Base-by-base conservation (phyloP, 768 basidiomycete genomes). In the Leucosporidium scottii region DNA sequence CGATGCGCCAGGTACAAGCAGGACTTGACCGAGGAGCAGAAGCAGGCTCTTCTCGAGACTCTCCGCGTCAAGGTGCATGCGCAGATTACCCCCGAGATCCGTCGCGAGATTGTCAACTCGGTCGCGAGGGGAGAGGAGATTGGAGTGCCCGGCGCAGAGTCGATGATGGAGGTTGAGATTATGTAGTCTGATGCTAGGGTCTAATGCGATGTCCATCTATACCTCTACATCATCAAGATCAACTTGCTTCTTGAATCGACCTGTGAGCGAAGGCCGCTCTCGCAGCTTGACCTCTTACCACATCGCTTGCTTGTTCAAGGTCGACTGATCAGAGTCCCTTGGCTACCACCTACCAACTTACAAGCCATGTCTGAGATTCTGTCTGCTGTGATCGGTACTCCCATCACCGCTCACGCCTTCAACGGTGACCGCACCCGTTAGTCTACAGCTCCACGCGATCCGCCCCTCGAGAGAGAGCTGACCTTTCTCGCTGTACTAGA, bases 1-100 rank as follows among this genome's bases (percentile, higher is more conserved):
- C 50, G 12, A 20, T 13, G n/a, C 56, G n/a, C 48, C 74, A 96
- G 93, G 75, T 99, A 97, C 79, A 88, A 91, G 9, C 85, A 88
- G 23, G 93, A 98, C 79, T 78, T 99, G 74, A 94, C 94, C 0
- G 90, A 90, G 3, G 94, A 99, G 76, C 96, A 99, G 75, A 98
- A 98, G 78, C 92, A 97, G 76, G 92, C 94, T 0, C 80, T 99
- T n/a, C 80, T 97, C 62, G 94, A 98, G 73, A 92, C 97, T 53
- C 83, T 93, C 58, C 85, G 92, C 30, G 87, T 84, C 8, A 87
- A 90, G 49, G 85, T 87, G 12, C 96, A 99, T 76, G 82, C 87
- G 10, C 87, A 91, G 77, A 96, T 98, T 74, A 83, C 90, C 56
- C 82, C 86, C 0, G 96, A 99, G 79, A 87, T 97, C 64, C 84